phyloP scores from a whole-genome alignment of 495 filamentous ascomycete species.

The Evansstolkia leycettana region DNA sequence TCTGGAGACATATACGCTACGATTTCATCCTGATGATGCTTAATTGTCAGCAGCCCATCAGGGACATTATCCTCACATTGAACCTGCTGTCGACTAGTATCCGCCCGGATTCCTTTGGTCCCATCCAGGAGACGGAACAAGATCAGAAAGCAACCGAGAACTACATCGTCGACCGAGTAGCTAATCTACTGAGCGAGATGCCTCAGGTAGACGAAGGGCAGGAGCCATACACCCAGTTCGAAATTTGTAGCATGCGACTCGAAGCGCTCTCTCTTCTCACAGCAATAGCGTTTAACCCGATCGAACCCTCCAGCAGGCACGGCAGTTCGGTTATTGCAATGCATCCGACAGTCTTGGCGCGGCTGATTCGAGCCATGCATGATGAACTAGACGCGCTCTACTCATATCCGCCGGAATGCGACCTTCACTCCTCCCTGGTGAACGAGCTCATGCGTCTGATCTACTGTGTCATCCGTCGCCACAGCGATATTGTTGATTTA shows the following conservation, averaged over 20 bases:
- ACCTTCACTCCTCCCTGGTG: constrained; percentile 33
- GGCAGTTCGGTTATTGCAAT: constrained; percentile 40
- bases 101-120: constrained; percentile 43
- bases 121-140: constrained; percentile 39
- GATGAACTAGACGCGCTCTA: constrained; percentile 53
- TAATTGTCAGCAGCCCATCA: constrained; percentile 42
- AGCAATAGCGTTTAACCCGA: constrained; percentile 30
- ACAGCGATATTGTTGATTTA: constrained; percentile 38
- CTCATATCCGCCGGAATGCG: constrained; percentile 29
- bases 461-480: constrained; percentile 41
- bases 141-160: constrained; percentile 43
- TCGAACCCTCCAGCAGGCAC: constrained; percentile 24
- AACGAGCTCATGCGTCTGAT: constrained; percentile 52
- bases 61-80: constrained; percentile 45
- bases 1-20: constrained; percentile 50
- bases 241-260: constrained; percentile 44
- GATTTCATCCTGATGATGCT: constrained; percentile 56
- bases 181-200: constrained; percentile 45
- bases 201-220: constrained; percentile 36
- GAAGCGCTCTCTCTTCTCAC: constrained; percentile 45
- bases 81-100: constrained; percentile 48
- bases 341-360: constrained; percentile 42
- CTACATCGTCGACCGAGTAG: constrained; percentile 47
- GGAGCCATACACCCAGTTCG: constrained; percentile 29
- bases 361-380: constrained; percentile 50